Base-by-base conservation (phyloP, 805 yeast genomes). In the Nakazawaea pomicola region DNA sequence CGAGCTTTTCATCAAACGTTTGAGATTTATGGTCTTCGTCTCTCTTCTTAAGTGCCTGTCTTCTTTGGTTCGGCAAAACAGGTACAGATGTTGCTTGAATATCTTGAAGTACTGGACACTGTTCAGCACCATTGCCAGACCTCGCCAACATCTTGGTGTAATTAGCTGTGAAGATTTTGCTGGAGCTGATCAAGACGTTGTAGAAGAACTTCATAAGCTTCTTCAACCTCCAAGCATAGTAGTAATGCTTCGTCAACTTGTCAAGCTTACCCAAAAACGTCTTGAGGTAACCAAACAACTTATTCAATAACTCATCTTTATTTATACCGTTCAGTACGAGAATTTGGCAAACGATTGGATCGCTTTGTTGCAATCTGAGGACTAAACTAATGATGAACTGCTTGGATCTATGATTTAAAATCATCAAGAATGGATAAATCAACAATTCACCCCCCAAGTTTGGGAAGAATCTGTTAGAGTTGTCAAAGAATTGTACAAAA, bases 311-410 rank as follows among this genome's bases (percentile, higher is more conserved):
- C 33, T 62, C 67, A 15, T 54, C 59, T 30, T 54, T 54, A 40
- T 62, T 62, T 24, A 63, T 62, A 6, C 57, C 60, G 43, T 62
- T 62, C 28, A 49, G 52, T 24, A 48, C 50, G 25, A 63, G 46
- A 33, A 62, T 60, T 33, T 61, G 65, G 45, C 54, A 49, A 14
- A 60, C 50, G 1, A 62, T 42, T 1, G 66, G 64, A 4, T 64
- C 60, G 36, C 50, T 55, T 43, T 62, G 67, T 40, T 63, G 67
- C 38, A 63, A 62, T 52, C 81, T 64, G 38, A 76, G 50, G 19
- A 76, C 68, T 49, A 76, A 53, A 32, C 80, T 74, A n/a, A 76
- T 75, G 57, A 76, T 62, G 49, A 76, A 76, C 48, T 76, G 80
- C 51, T 73, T 65, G 4, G 80, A 70, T 47, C 82, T 62, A 48